phyloP scores from a whole-genome alignment of 2,329 filamentous ascomycete species.

The Ophiostoma sp. region DNA sequence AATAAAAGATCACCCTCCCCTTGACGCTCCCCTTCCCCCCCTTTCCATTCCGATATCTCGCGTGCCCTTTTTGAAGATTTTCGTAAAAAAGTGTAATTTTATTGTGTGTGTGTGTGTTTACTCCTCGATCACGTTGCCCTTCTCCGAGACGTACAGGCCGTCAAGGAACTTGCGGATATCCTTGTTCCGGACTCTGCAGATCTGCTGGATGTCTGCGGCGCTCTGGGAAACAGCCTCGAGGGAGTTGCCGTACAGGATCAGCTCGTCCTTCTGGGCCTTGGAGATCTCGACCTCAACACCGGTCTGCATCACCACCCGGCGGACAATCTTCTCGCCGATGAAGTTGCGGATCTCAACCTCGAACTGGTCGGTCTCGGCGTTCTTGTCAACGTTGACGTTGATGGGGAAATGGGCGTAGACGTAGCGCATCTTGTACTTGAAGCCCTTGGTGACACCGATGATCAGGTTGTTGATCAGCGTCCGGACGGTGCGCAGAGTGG shows the following conservation, averaged over 20 bases:
- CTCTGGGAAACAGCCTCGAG: conserved; percentile 96
- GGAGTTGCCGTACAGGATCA: conserved; percentile 86
- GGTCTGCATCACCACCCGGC: conserved; percentile 78
- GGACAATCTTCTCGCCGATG: conserved; percentile 98
- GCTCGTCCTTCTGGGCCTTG: conserved; percentile 95
- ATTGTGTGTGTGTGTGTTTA: conserved; percentile 30
- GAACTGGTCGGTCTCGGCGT: conserved; percentile 76
- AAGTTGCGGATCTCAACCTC: conserved; percentile 99
- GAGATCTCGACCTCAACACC: conserved; percentile 90
- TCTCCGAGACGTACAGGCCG: conserved; percentile 99
- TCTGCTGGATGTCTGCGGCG: conserved; percentile 98
- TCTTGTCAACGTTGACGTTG: conserved; percentile 99
- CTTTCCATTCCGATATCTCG: conserved; percentile 3
- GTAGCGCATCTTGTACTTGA: conserved; percentile 99
- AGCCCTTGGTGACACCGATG: conserved; percentile 96
- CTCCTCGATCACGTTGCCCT: conserved; percentile 83
- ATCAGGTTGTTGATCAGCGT: conserved; percentile 99
- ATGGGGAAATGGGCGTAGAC: conserved; percentile 99
- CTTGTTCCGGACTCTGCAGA: conserved; percentile 99
- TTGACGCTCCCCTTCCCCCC: not conserved
- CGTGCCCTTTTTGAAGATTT: conserved; percentile 17
- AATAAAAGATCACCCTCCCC: not conserved
- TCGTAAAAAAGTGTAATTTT: conserved; percentile 15
- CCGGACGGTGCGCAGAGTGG: conserved; percentile 94
- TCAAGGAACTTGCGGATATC: conserved; percentile 99